Evolutionary conservation across 1,284 basidiomycete species (phyloP), one percentile per base, ranked within the genome.

Genomic region (Salmacisia buchloeana): DNA sequence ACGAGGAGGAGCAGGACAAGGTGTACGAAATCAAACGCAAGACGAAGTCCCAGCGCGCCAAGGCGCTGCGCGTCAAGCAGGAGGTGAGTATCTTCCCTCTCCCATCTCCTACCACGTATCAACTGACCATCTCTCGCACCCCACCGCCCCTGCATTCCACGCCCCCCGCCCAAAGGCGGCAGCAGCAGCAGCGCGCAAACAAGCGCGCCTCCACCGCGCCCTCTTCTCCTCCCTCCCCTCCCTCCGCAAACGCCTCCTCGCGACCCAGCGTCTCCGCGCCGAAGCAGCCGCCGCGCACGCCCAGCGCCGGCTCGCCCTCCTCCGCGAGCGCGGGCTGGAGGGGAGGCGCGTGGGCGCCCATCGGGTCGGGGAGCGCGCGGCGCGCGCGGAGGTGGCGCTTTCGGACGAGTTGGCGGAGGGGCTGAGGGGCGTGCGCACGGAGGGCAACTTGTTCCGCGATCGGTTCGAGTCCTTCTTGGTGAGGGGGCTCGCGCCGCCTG

Each of bases 371-470:
- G 45, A 62, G 15, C 41, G 12, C 7, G 23, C 23, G 25, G n/a
- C 52, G 33, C 60, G 61, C 13, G 34, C 68, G 23, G 88, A 89
- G 57, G 92, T 97, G 15, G 94, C 97, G 80, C 85, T 94, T 0
- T 91, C 90, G 4, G 93, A 97, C 70, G 92, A 97, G 75, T 81
- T 97, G 41, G 89, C 86, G 63, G 94, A 97, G 80, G 91, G 84
- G 74, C 81, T 97, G 70, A 83, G 94, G 58, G 88, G 85, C 59
- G 81, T 98, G 15, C 66, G 92, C 90, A 89, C 91, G 21, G 92
- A 96, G 82, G 93, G 93, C 34, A 96, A 94, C 79, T 81, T 94
- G 29, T 96, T 94, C 85, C 85, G 87, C 49, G 93, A 96, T 78
- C 86, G 92, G 2, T 94, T 92, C 83, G 80, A 89, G 46, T 91